A percentile compares a stretch with the other conserved stretches of the same genome.
Evolutionary conservation across 2,329 filamentous ascomycete genomes (phyloP).

Genomic region (Dactylella cylindrospora): DNA sequence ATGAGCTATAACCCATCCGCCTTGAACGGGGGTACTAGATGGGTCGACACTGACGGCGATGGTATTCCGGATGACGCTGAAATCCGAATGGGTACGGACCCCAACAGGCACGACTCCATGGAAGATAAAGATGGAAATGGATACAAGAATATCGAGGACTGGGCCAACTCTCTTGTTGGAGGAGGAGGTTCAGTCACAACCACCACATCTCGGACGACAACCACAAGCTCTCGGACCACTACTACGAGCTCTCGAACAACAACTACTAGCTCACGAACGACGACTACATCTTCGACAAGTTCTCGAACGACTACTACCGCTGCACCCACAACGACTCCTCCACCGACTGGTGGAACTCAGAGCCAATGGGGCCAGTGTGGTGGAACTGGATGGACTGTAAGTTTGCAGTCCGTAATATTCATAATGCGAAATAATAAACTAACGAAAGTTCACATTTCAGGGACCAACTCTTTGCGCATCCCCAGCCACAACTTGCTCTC

Average conservation of each 20-base stretch:
- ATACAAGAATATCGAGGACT: conserved; percentile 57
- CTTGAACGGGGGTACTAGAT: conserved; percentile 52
- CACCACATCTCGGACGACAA: conserved; percentile 8
- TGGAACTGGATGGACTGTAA: conserved; percentile 29
- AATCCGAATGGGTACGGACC: conserved; percentile 53
- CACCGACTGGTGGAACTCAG: conserved; percentile 12
- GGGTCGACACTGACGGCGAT: conserved; percentile 56
- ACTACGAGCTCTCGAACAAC: conserved; percentile 12
- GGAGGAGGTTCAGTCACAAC: background rate
- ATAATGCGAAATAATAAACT: background rate
- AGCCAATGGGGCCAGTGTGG: conserved; percentile 32
- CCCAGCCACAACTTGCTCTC: conserved; percentile 22
- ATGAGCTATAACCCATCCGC: conserved; percentile 53
- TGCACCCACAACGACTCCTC: background rate
- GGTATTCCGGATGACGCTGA: conserved; percentile 59
- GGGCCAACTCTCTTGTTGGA: conserved; percentile 57
- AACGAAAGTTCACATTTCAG: conserved; percentile 4
- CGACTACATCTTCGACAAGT: conserved; percentile 6
- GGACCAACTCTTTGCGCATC: conserved; percentile 28
- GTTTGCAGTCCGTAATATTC: background rate
- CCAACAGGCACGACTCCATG: conserved; percentile 53
- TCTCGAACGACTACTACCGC: conserved; percentile 4
- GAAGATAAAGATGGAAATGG: conserved; percentile 54
- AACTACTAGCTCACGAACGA: conserved; percentile 1
- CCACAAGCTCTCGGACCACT: conserved; percentile 19